Evolutionary conservation across 2,329 filamentous ascomycete genomes (phyloP).

Genomic region (Elsinoe fawcettii): DNA sequence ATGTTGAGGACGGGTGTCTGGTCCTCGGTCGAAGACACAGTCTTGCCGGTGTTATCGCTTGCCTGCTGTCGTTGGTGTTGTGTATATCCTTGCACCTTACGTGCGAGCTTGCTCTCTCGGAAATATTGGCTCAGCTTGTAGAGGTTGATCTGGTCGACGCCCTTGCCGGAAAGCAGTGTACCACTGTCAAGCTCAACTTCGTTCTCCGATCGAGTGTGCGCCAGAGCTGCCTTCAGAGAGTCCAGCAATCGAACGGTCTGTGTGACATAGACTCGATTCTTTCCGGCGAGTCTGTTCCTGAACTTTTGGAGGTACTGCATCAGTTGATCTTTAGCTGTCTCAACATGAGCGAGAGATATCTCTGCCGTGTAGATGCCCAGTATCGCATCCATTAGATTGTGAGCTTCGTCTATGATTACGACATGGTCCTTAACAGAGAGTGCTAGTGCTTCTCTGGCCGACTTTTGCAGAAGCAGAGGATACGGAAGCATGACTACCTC

Average conservation of each 20-base stretch:
- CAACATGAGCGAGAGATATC: slow-evolving; percentile 65
- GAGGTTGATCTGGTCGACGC: slow-evolving; percentile 90
- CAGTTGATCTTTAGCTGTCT: slow-evolving; percentile 64
- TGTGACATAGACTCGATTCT: slow-evolving; percentile 84
- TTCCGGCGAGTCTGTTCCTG: slow-evolving; percentile 78
- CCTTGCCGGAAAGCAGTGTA: slow-evolving; percentile 70
- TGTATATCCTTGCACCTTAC: slow-evolving; percentile 88
- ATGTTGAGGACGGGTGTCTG: slow-evolving; percentile 51
- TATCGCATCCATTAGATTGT: slow-evolving; percentile 95
- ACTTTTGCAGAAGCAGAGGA: slow-evolving; percentile 77
- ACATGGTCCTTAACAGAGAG: slow-evolving; percentile 81
- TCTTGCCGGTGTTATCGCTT: slow-evolving; percentile 20
- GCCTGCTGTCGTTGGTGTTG: slow-evolving; percentile 42
- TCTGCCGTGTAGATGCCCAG: slow-evolving; percentile 76
- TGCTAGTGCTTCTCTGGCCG: slow-evolving; percentile 76
- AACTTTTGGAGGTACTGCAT: slow-evolving; percentile 80
- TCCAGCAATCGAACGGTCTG: slow-evolving; percentile 79
- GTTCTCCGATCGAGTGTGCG: slow-evolving; percentile 26
- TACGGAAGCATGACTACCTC: slow-evolving; percentile 91
- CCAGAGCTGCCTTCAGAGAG: slow-evolving; percentile 64
- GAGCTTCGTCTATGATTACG: slow-evolving; percentile 94
- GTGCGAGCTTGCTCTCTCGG: slow-evolving; percentile 82
- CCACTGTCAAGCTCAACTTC: slow-evolving; percentile 60
- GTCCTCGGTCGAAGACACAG: slow-evolving; percentile 21
- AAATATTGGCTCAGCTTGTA: slow-evolving; percentile 83